Conservation (phyloP, 345 rosid genomes). For the Citrus sp. region DNA sequence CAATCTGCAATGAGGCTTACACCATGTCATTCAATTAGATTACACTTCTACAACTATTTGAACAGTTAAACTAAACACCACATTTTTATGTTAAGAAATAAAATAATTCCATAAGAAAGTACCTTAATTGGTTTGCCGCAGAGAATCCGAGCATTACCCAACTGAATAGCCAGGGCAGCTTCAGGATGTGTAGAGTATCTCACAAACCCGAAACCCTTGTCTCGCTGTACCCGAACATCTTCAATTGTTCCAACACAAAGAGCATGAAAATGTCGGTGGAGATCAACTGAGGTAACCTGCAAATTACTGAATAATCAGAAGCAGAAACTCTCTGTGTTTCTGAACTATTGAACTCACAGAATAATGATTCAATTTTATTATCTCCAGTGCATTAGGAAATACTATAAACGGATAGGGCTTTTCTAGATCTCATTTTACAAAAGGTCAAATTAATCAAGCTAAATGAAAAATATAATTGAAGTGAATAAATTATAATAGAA, state of each 20-base stretch:
- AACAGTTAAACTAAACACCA: background rate
- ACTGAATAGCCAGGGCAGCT: slow-evolving; percentile 86
- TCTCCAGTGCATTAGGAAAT: background rate
- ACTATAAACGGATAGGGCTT: background rate
- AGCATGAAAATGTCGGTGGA: slow-evolving; percentile 71
- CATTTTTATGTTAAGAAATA: background rate
- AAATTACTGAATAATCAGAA: background rate
- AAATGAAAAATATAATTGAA: background rate
- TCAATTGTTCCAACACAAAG: slow-evolving; percentile 83
- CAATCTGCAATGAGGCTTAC: background rate
- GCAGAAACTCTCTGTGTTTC: background rate
- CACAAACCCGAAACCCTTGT: slow-evolving; percentile 94
- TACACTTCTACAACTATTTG: background rate
- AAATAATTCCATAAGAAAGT: background rate
- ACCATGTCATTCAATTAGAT: background rate
- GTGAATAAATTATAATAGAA: background rate
- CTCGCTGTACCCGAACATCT: slow-evolving; percentile 90
- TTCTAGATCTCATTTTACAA: background rate
- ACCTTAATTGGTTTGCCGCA: slow-evolving; percentile 82
- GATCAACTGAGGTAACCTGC: slow-evolving; percentile 73
- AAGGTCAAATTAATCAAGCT: background rate
- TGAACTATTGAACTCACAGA: background rate
- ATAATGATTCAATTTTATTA: background rate
- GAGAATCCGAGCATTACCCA: slow-evolving; percentile 71
- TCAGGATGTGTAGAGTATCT: slow-evolving; percentile 73